Percentiles rank a stretch among this genome's conserved stretches.
Conservation (phyloP, 2,329 filamentous ascomycete species). For the Aspergillus tanneri region DNA sequence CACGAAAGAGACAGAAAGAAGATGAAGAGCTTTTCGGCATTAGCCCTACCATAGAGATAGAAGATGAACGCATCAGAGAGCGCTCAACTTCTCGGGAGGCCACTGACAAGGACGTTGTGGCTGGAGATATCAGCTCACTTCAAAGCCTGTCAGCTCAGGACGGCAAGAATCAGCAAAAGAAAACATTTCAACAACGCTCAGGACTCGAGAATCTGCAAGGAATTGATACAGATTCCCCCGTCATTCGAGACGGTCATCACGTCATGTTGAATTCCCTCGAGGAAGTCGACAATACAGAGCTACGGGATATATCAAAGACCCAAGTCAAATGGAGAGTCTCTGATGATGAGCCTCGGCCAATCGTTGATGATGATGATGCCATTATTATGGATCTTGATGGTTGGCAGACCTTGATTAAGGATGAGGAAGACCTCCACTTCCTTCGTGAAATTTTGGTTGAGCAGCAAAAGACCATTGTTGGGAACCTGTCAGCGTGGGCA, state of each 20-base stretch:
- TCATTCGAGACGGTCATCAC: conserved; percentile 14
- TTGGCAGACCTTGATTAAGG: conserved; percentile 67
- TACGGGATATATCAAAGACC: conserved; percentile 40
- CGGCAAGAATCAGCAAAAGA: not conserved
- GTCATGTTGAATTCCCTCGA: conserved; percentile 8
- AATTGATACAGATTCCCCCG: conserved; percentile 17
- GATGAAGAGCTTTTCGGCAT: conserved; percentile 77
- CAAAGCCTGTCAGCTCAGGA: not conserved
- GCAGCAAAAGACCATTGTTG: conserved; percentile 50
- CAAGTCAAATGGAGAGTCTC: conserved; percentile 63
- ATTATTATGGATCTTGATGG: conserved; percentile 69
- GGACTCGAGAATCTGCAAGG: conserved; percentile 51
- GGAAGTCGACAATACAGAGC: conserved; percentile 30
- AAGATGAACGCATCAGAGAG: conserved; percentile 44
- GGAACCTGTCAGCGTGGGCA: conserved; percentile 63
- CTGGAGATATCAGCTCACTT: not conserved
- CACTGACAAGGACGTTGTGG: not conserved
- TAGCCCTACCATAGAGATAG: conserved; percentile 54
- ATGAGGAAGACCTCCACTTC: conserved; percentile 64
- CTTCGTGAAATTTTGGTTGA: conserved; percentile 54
- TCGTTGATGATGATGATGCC: conserved; percentile 64
- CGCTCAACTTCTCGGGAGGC: not conserved
- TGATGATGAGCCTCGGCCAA: conserved; percentile 58
- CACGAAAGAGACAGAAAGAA: conserved; percentile 78
- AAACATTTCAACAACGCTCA: conserved; percentile 48